Evolutionary conservation across 2,329 filamentous ascomycete species (phyloP), one percentile per base, ranked within the genome.

Genomic region (Exophiala spinifera): DNA sequence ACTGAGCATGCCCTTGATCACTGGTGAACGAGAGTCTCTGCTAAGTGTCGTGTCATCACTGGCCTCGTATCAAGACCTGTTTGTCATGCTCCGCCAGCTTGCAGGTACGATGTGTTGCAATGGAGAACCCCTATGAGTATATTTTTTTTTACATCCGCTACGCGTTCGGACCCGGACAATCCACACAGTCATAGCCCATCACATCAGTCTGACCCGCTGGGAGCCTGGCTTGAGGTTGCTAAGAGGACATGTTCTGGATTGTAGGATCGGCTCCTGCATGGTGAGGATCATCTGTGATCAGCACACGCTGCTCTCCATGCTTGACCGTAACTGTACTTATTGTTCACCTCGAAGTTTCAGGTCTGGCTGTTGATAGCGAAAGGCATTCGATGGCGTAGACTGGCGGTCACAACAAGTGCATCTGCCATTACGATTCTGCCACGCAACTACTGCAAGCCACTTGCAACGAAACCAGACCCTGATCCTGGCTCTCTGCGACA

Each of bases 391-490:
- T 34, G 20, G 15, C 36, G 15, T 15, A 51, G 54, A 59, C 51
- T 54, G 46, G 57, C 57, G 57, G 57, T 59, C 53, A 59, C 57
- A 37, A 48, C 8, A n/a, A 39, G 33, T 34, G 49, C 37, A 42
- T 25, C 36, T 48, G 45, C 45, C 46, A 34, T 19, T 49, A 54
- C 37, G 42, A 37, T 51, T 13, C 37, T 49, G 43, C 50, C 43
- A 33, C 43, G 46, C 19, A 53, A 45, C 57, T 59, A 59, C 53
- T 59, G 57, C 57, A 54, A 53, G 50, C 57, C 46, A 54, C 53
- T 36, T 50, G 34, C 45, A 40, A 43, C 46, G 28, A 43, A 25
- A 23, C 25, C 51, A 49, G 42, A 31, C 44, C 40, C 44, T 50
- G 49, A 52, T 50, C 56, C 49, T 44, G 37, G 44, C 7, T 19